These are phyloP conservation scores for Dactylonectria macrodidyma DNA, from an alignment of 2,329 filamentous ascomycete species.

Conservation along the genomic window DNA sequence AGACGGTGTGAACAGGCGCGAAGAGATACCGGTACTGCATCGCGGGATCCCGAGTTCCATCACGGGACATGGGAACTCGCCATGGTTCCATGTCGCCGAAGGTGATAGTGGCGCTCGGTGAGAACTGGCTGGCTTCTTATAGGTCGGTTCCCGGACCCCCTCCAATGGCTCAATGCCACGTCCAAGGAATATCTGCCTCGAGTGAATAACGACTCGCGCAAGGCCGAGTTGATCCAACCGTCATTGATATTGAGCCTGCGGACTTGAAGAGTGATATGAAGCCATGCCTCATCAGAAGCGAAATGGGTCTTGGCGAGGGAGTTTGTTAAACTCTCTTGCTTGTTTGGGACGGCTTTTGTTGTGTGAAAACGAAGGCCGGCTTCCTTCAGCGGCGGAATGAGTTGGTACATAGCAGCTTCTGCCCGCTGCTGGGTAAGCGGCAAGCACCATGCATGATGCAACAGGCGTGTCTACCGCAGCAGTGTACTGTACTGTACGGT, in stretches of 20 bases:
- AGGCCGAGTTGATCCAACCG: constrained; percentile 28
- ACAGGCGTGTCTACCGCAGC: constrained; percentile 8
- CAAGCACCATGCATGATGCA: constrained; percentile 22
- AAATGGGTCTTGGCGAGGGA: constrained; percentile 30
- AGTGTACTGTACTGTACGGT: too few relatives aligned
- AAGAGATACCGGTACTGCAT: constrained; percentile 2
- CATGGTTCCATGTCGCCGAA: constrained; percentile 43
- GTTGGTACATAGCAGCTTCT: background rate
- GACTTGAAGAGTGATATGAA: constrained; percentile 10
- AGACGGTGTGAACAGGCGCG: constrained; percentile 23
- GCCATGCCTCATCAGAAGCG: constrained; percentile 30
- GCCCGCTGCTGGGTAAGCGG: constrained; percentile 11
- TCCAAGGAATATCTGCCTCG: constrained; percentile 41
- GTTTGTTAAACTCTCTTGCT: background rate
- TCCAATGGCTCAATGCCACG: constrained; percentile 44
- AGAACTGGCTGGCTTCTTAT: constrained; percentile 36
- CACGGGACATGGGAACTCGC: constrained; percentile 21
- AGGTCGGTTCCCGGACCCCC: constrained; percentile 24
- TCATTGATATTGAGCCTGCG: background rate
- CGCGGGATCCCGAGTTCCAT: constrained; percentile 16
- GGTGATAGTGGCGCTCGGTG: constrained; percentile 47
- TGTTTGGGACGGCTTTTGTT: background rate
- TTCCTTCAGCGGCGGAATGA: constrained; percentile 4
- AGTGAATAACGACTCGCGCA: constrained; percentile 33
- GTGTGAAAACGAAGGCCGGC: constrained; percentile 12